Evolutionary conservation across 306 rosid genomes (phyloP).

Genomic region (Pueraria montana): DNA sequence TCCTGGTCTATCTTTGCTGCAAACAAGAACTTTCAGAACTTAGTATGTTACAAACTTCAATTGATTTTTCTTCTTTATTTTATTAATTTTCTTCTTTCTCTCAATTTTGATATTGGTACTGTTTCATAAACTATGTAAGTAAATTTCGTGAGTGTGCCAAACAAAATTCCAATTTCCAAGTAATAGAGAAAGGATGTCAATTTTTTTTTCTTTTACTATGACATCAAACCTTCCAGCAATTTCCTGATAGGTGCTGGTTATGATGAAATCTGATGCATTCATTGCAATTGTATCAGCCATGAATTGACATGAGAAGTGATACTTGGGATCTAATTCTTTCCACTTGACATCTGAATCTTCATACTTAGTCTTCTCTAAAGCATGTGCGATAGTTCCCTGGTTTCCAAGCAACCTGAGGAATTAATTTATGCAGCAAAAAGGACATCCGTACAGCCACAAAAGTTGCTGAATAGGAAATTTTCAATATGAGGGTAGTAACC

Average conservation of each 20-base stretch:
- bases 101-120: neutral
- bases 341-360: slow-evolving; percentile 93
- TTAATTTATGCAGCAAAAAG: slow-evolving; percentile 35
- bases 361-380: slow-evolving; percentile 91
- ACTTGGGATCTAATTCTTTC: slow-evolving; percentile 88
- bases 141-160: slow-evolving; percentile 13
- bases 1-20: slow-evolving; percentile 89
- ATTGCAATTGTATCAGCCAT: slow-evolving; percentile 86
- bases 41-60: slow-evolving; percentile 24
- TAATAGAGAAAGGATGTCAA: neutral
- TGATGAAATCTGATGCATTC: slow-evolving; percentile 92
- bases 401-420: slow-evolving; percentile 31
- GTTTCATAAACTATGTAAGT: neutral
- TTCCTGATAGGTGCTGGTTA: slow-evolving; percentile 92
- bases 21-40: slow-evolving; percentile 43
- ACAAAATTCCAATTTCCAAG: slow-evolving; percentile 7
- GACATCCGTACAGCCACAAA: slow-evolving; percentile 9
- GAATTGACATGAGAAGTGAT: slow-evolving; percentile 93
- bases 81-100: slow-evolving; percentile 22
- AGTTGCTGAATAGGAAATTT: slow-evolving; percentile 26
- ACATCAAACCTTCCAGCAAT: slow-evolving; percentile 84
- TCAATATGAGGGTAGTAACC: slow-evolving; percentile 48
- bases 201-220: neutral
- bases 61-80: slow-evolving; percentile 1
- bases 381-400: slow-evolving; percentile 94